Base-by-base conservation (phyloP, 768 basidiomycete species). In the Naganishia kalamii region DNA sequence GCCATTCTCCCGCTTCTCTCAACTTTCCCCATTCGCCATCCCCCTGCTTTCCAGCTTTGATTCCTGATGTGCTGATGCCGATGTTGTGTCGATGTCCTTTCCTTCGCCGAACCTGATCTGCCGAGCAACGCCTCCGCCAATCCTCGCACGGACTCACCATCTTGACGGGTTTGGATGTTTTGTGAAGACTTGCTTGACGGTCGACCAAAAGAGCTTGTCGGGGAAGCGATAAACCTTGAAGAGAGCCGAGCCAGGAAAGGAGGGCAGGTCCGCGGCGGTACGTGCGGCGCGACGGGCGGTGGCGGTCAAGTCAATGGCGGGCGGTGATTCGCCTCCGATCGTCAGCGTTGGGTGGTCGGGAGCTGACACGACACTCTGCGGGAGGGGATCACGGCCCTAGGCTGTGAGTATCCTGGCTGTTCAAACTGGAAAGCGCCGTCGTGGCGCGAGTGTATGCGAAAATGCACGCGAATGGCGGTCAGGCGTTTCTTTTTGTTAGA, bases 121-220 rank as follows among this genome's bases (percentile, higher is more conserved):
- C 35, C n/a, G 54, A 12, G 27, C 54, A 35, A 32, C 21, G 13
- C 32, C 35, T 23, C n/a, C 30, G 23, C n/a, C 11, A 40, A 57
- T 3, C 27, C 37, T 41, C 10, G 15, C 23, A 33, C 17, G 21
- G 19, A 57, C 54, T 57, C 54, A 57, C 54, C 54, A 57, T 57
- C 54, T 57, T 57, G 54, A 57, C 54, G 54, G 54, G 33, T 57
- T 57, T 37, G 54, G 35, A 23, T 32, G 54, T 57, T 57, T 57
- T 57, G 54, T 40, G 54, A 57, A 57, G 54, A 57, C 54, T 57
- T 57, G 54, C 54, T 57, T 57, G 54, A 57, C 54, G 54, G 54
- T 57, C 54, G 54, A 57, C 54, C 54, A 35, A 57, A 57, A 35
- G 40, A 57, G 35, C 35, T 25, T 41, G 54, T 57, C 54, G 35